phyloP scores from a whole-genome alignment of 139 green algal species.

The Auxenochlorella pyrenoidosa region DNA sequence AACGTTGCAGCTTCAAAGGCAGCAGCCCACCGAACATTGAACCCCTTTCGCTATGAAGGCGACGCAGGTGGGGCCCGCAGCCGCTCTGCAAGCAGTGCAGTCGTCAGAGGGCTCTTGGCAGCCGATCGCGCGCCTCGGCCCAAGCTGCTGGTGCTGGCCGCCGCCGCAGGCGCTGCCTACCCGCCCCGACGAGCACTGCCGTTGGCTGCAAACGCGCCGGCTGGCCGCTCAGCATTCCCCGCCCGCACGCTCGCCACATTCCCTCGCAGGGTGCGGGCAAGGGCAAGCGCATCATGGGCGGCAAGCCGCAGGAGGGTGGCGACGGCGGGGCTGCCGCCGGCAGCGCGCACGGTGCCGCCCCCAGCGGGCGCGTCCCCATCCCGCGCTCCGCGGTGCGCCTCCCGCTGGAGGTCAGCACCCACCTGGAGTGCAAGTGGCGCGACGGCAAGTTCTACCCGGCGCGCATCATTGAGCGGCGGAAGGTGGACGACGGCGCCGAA shows the following conservation, averaged over 20 bases:
- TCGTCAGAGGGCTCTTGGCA: neutral
- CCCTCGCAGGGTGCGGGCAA: slow-evolving; percentile 45
- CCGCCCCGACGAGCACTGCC: neutral
- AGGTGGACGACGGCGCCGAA: slow-evolving; percentile 3
- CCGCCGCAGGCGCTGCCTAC: too few species aligned
- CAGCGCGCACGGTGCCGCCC: neutral
- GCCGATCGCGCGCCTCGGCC: neutral
- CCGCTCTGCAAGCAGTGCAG: neutral
- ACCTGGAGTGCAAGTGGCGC: slow-evolving; percentile 81
- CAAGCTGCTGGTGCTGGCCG: neutral
- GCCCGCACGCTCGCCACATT: neutral
- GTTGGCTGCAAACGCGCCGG: neutral
- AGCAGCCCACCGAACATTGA: too few species aligned
- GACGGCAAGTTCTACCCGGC: slow-evolving; percentile 82
- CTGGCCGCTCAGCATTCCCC: neutral
- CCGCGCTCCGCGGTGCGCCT: slow-evolving; percentile 68
- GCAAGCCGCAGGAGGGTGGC: slow-evolving; percentile 2
- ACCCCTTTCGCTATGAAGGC: neutral
- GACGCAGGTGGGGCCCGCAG: neutral
- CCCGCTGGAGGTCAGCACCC: slow-evolving; percentile 85
- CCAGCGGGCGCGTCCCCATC: slow-evolving; percentile 8
- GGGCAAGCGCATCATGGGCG: slow-evolving; percentile 48
- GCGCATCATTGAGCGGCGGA: slow-evolving; percentile 88
- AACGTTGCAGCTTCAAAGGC: too few species aligned
- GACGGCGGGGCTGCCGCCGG: neutral